A percentile compares a stretch with the other conserved stretches of the same genome.
These are phyloP conservation scores for Aspergillus cejpii DNA, from an alignment of 2,329 filamentous ascomycete species.

Conservation along the genomic window DNA sequence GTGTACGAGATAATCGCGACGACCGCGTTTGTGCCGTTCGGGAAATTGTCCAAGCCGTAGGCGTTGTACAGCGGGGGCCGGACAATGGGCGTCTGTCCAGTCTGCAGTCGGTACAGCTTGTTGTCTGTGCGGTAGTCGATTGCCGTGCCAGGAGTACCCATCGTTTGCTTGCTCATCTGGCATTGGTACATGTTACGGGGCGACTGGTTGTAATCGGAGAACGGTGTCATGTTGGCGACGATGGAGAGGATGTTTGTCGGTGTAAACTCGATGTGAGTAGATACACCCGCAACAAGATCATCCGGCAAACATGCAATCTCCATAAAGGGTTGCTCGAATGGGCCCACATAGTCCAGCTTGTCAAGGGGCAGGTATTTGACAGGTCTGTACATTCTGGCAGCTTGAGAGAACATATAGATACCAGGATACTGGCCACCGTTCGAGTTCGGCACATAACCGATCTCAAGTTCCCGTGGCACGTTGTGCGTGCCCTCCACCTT, in stretches of 20 bases:
- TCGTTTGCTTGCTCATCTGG: constrained; percentile 99
- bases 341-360: constrained; percentile 80
- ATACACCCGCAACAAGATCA: constrained; percentile 80
- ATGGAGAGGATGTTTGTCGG: constrained; percentile 97
- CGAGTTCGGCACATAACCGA: constrained; percentile 83
- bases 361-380: constrained; percentile 87
- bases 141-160: constrained; percentile 90
- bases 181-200: constrained; percentile 99
- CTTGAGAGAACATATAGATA: constrained; percentile 82
- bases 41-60: constrained; percentile 96
- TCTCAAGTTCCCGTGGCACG: constrained; percentile 77
- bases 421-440: constrained; percentile 93
- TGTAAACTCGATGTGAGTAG: constrained; percentile 87
- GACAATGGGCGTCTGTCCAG: constrained; percentile 90
- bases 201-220: constrained; percentile 97
- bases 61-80: constrained; percentile 88
- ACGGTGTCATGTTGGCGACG: constrained; percentile 96
- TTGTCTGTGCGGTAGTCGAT: constrained; percentile 87
- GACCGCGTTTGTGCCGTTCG: constrained; percentile 89
- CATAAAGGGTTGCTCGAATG: constrained; percentile 97
- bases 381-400: constrained; percentile 80
- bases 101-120: constrained; percentile 91
- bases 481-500: constrained; percentile 82
- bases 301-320: constrained; percentile 86
- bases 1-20: constrained; percentile 98